Evolutionary conservation across 176 grass and related monocot genomes (phyloP).

Genomic region (Cymbopogon citratus): DNA sequence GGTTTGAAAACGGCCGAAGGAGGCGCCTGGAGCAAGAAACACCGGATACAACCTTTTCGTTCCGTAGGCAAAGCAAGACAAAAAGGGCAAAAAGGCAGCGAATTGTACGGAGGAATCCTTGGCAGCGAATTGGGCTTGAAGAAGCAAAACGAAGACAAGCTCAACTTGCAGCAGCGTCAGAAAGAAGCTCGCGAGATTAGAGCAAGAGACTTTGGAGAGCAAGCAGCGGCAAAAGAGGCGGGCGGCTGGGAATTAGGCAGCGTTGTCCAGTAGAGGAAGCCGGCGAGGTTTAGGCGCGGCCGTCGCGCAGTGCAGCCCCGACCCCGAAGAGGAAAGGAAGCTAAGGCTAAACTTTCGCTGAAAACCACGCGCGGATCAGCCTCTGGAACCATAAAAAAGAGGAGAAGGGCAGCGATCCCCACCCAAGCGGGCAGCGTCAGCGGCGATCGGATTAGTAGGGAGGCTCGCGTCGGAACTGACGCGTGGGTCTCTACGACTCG

Average conservation of each 20-base stretch:
- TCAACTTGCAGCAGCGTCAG: not conserved
- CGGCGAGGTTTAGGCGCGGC: conserved; percentile 25
- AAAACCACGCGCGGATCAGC: conserved; percentile 29
- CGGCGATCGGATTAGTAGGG: conserved; percentile 1
- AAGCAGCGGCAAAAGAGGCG: conserved; percentile 9
- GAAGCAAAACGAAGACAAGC: not conserved
- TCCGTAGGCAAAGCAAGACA: not conserved
- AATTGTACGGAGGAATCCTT: not conserved
- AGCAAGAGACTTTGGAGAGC: not conserved
- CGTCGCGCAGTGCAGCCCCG: not conserved
- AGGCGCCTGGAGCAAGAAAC: conserved; percentile 5
- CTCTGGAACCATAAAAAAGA: not conserved
- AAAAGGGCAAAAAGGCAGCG: not conserved
- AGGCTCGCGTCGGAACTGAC: not conserved
- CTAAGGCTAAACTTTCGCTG: not conserved
- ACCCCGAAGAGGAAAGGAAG: conserved; percentile 18
- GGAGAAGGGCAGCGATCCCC: not conserved
- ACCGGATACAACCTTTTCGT: not conserved
- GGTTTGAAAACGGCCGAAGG: not conserved
- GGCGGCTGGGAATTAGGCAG: not conserved
- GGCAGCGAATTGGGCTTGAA: not conserved
- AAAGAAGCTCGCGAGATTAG: not conserved
- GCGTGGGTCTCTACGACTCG: conserved; percentile 27
- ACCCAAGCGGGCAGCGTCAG: not conserved
- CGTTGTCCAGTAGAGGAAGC: not conserved